Evolutionary conservation across 2,329 filamentous ascomycete genomes (phyloP).

Genomic region (Botrytis byssoidea): DNA sequence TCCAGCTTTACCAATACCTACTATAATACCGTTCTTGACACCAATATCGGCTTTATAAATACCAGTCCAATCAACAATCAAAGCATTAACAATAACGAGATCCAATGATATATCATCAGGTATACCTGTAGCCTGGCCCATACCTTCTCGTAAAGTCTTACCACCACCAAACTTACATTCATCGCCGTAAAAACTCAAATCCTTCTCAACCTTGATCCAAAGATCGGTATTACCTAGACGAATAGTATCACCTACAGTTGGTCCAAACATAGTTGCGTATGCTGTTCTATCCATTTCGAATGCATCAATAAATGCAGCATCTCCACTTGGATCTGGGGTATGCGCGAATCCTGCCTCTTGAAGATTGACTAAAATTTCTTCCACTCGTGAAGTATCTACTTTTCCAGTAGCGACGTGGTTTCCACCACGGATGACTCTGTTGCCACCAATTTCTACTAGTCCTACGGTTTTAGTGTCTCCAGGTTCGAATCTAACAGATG

Average conservation of each 20-base stretch:
- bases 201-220: conserved; percentile 87
- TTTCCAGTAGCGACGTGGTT: conserved; percentile 74
- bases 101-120: conserved; percentile 72
- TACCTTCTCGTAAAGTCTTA: conserved; percentile 90
- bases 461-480: conserved; percentile 89
- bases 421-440: conserved; percentile 77
- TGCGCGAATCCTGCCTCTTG: conserved; percentile 77
- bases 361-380: conserved; percentile 66
- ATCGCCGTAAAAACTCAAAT: conserved; percentile 81
- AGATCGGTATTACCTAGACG: conserved; percentile 80
- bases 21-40: conserved; percentile 82
- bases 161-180: conserved; percentile 95
- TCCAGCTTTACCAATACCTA: conserved; percentile 88
- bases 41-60: conserved; percentile 98
- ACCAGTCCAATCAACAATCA: conserved; percentile 86
- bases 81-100: conserved; percentile 82
- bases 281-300: conserved; percentile 73
- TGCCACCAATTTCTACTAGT: conserved; percentile 82
- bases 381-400: conserved; percentile 62
- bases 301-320: conserved; percentile 54
- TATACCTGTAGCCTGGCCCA: conserved; percentile 86
- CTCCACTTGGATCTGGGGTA: conserved; percentile 59
- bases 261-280: conserved; percentile 88
- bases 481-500: conserved; percentile 89
- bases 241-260: conserved; percentile 84